These are phyloP conservation scores for Aspergillus homomorphus DNA, from an alignment of 495 filamentous ascomycete genomes.

Conservation along the genomic window DNA sequence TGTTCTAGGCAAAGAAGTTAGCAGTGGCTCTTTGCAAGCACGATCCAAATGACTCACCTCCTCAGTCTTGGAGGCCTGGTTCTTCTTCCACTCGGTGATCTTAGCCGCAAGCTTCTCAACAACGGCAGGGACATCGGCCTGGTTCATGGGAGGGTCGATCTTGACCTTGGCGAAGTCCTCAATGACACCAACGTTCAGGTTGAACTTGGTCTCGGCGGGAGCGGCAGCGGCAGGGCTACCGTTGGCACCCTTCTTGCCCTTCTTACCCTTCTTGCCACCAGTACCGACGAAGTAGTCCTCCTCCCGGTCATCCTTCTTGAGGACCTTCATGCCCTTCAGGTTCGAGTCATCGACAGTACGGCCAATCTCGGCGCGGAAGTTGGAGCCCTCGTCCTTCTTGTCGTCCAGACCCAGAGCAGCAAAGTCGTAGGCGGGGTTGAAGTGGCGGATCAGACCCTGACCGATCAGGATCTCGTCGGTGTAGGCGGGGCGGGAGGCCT, in stretches of 20 bases:
- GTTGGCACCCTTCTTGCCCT: conserved; percentile 70
- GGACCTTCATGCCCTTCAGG: conserved; percentile 72
- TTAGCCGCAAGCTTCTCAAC: conserved; percentile 90
- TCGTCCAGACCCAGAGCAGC: conserved; percentile 51
- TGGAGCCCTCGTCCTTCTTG: conserved; percentile 64
- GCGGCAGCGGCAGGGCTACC: conserved; percentile 44
- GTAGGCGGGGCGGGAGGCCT: conserved; percentile 86
- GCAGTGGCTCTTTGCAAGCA: conserved; percentile 2
- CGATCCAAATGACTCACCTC: conserved; percentile 57
- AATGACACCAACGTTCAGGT: conserved; percentile 81
- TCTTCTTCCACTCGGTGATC: conserved; percentile 86
- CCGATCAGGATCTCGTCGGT: conserved; percentile 85
- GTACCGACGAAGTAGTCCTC: conserved; percentile 83
- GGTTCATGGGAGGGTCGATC: conserved; percentile 81
- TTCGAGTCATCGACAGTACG: conserved; percentile 76
- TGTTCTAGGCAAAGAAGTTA: conserved; percentile 54
- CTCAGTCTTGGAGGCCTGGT: conserved; percentile 87
- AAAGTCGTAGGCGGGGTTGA: conserved; percentile 75
- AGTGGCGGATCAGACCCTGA: conserved; percentile 80
- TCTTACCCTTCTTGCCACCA: conserved; percentile 87
- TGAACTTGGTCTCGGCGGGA: conserved; percentile 64
- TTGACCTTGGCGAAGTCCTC: conserved; percentile 81
- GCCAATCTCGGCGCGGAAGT: conserved; percentile 71
- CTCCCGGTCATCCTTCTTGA: conserved; percentile 79
- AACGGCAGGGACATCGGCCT: conserved; percentile 70